Evolutionary conservation across 371 early-diverging fungal species (phyloP).

Genomic region (Amoeboaphelidium protococcarum): DNA sequence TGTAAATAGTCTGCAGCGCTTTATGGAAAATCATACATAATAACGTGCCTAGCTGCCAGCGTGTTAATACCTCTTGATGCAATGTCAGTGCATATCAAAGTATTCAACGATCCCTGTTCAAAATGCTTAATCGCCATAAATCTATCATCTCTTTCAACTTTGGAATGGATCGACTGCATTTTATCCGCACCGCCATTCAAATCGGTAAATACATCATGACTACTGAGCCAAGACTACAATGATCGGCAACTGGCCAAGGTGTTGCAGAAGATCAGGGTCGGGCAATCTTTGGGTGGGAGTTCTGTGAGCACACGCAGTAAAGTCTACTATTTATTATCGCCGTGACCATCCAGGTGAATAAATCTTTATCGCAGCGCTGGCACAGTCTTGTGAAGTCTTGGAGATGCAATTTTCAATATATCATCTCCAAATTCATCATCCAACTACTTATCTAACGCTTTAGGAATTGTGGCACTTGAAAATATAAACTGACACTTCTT

Average conservation of each 20-base stretch:
- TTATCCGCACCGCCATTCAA: background rate
- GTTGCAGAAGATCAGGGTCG: slow-evolving; percentile 65
- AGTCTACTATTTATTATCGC: slow-evolving; percentile 6
- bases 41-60: slow-evolving; percentile 59
- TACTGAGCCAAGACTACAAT: slow-evolving; percentile 11
- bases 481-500: slow-evolving; percentile 18
- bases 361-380: slow-evolving; percentile 47
- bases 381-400: slow-evolving; percentile 47
- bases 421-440: slow-evolving; percentile 14
- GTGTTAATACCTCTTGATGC: slow-evolving; percentile 82
- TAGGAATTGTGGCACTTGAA: slow-evolving; percentile 68
- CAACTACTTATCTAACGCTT: slow-evolving; percentile 25
- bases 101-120: slow-evolving; percentile 3
- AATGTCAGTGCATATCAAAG: slow-evolving; percentile 73
- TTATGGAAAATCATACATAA: slow-evolving; percentile 81
- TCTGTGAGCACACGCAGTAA: slow-evolving; percentile 38
- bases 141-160: slow-evolving; percentile 3
- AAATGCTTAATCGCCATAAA: slow-evolving; percentile 8
- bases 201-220: background rate
- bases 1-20: slow-evolving; percentile 41
- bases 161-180: background rate
- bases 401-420: slow-evolving; percentile 42
- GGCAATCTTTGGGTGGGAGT: slow-evolving; percentile 10
- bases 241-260: slow-evolving; percentile 31
- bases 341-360: slow-evolving; percentile 21